Base-by-base conservation (phyloP, 768 basidiomycete genomes). In the Lactarius sp. region DNA sequence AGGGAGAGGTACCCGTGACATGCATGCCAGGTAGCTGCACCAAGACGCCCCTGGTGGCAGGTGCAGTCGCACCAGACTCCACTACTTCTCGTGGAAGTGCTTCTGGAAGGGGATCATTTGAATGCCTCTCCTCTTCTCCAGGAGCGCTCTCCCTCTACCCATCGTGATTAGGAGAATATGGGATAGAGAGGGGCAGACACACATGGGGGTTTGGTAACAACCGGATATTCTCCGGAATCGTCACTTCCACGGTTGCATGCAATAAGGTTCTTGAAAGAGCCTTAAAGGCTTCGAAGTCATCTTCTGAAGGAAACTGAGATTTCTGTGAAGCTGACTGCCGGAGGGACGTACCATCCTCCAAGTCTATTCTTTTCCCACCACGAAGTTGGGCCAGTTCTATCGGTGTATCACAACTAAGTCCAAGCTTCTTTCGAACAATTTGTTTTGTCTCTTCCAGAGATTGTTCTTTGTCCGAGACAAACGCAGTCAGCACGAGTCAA, bases 201-300 rank as follows among this genome's bases (percentile, higher is more conserved):
- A 64, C 63, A 64, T 36, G 34, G 3, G 49, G 34, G 5, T 13
- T 44, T 31, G 44, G 31, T 18, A 53, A 47, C 4, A 36, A 18
- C n/a, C 6, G 18, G 6, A 34, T 12, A 1, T 52, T 58, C 34
- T 58, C 37, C 49, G 44, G 51, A 52, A 67, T 41, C 31, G 14
- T 50, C 8, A 68, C 66, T 10, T 50, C 22, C 14, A 68, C 68
- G 14, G 41, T 60, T 27, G 66, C 66, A 33, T 67, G 65, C 16
- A 71, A 71, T 4, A 70, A 68, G 9, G 76, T 69, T 56, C 73
- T 74, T 22, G 83, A 77, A 42, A 81, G 73, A 14, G 80, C 75
- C 61, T 75, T 73, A 72, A 92, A 89, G 2, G 88, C 89, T 59
- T 86, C 85, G 66, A 90, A 92, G 72, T 92, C 90, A 44, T 87